These are phyloP conservation scores for Pontederia crassipes DNA, from an alignment of 176 grass and related monocot species.

Conservation along the genomic window DNA sequence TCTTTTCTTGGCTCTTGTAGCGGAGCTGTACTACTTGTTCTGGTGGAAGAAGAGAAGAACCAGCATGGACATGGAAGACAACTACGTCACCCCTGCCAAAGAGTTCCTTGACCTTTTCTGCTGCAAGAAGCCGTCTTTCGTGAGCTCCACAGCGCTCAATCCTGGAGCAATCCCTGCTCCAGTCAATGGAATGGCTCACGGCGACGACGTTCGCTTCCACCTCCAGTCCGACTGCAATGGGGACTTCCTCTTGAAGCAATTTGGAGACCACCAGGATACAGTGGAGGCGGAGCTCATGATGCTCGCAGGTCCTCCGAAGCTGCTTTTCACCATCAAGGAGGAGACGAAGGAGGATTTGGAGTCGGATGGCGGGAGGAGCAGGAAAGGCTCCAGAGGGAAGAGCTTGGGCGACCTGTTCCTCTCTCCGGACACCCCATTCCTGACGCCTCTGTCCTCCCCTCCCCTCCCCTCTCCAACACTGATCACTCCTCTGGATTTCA, in stretches of 20 bases:
- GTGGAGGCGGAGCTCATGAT: neutral
- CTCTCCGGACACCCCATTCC: neutral
- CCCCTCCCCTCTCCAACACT: neutral
- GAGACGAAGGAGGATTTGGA: constrained; percentile 2
- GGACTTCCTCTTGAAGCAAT: neutral
- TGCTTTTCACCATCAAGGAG: constrained; percentile 11
- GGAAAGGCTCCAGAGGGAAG: neutral
- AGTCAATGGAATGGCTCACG: neutral
- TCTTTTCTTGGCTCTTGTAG: constrained; percentile 4
- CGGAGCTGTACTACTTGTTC: constrained; percentile 8
- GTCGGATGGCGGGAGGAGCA: neutral
- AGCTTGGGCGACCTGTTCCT: neutral
- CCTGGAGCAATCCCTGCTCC: neutral
- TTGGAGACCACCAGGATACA: neutral
- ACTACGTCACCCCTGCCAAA: neutral
- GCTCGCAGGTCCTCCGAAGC: neutral
- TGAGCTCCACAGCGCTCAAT: neutral
- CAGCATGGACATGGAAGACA: neutral
- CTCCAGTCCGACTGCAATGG: neutral
- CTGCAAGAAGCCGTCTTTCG: neutral
- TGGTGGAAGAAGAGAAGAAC: constrained; percentile 11
- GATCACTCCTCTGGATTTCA: neutral
- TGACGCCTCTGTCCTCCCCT: neutral
- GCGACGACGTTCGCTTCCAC: neutral
- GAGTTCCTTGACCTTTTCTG: neutral